Evolutionary conservation across 1,284 basidiomycete species (phyloP).

Genomic region (Volvariella volvacea): DNA sequence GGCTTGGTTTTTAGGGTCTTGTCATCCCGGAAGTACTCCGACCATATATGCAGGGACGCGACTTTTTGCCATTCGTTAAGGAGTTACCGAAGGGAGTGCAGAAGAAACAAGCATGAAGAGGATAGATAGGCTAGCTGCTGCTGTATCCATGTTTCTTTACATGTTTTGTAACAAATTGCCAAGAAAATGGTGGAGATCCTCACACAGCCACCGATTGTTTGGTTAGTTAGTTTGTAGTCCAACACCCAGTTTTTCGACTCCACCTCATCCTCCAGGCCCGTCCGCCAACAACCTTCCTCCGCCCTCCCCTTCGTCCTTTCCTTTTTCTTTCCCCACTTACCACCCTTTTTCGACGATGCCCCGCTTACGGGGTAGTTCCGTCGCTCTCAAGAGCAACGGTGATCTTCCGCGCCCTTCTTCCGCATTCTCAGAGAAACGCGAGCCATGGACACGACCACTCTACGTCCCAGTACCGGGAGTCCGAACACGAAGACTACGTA

Average conservation of each 20-base stretch:
- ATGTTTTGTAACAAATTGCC: not conserved
- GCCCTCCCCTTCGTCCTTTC: too few species aligned
- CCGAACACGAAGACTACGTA: slow-evolving; percentile 35
- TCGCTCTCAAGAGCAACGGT: slow-evolving; percentile 22
- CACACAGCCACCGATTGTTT: not conserved
- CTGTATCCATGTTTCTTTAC: not conserved
- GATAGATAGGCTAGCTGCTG: slow-evolving; percentile 2
- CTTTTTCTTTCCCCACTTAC: not conserved
- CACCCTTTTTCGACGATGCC: not conserved
- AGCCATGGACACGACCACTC: slow-evolving; percentile 34
- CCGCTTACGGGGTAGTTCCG: not conserved
- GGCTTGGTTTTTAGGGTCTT: slow-evolving; percentile 56
- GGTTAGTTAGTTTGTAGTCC: too few species aligned
- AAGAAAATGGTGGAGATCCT: not conserved
- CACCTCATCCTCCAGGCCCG: too few species aligned
- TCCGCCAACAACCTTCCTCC: too few species aligned
- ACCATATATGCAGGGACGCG: slow-evolving; percentile 95
- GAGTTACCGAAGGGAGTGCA: slow-evolving; percentile 77
- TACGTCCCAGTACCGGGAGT: slow-evolving; percentile 43
- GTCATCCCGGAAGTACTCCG: slow-evolving; percentile 83
- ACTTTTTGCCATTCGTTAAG: slow-evolving; percentile 86
- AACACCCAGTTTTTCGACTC: too few species aligned
- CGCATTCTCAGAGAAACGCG: slow-evolving; percentile 30
- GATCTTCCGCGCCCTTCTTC: slow-evolving; percentile 28
- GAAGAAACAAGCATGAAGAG: slow-evolving; percentile 54